These are phyloP conservation scores for Cenchrus americanus DNA, from an alignment of 176 grass and related monocot genomes.

Conservation along the genomic window DNA sequence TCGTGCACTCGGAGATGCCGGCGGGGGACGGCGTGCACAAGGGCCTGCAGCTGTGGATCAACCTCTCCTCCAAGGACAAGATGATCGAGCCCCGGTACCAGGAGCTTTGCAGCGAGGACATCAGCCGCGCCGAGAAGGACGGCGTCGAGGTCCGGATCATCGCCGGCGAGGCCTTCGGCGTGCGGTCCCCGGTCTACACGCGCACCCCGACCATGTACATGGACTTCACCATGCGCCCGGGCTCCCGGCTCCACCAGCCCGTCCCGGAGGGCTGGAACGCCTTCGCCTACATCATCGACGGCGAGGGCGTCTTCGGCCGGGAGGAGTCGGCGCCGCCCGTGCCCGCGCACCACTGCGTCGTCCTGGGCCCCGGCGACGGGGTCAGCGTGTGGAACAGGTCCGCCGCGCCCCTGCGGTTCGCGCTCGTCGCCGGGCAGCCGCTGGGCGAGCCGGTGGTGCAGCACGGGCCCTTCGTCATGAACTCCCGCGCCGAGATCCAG, in stretches of 20 bases:
- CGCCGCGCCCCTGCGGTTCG: conserved; percentile 56
- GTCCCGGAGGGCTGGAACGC: conserved; percentile 77
- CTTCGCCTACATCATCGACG: conserved; percentile 78
- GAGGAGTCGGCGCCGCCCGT: neutral
- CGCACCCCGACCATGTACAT: conserved; percentile 80
- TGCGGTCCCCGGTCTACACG: conserved; percentile 81
- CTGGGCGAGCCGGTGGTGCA: conserved; percentile 67
- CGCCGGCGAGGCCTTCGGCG: conserved; percentile 80
- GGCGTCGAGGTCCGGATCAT: conserved; percentile 80
- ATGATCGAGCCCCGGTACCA: conserved; percentile 94
- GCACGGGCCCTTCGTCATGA: conserved; percentile 87
- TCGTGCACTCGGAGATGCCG: conserved; percentile 87
- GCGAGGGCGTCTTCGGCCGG: conserved; percentile 71
- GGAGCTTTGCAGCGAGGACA: conserved; percentile 82
- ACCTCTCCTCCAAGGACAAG: conserved; percentile 88
- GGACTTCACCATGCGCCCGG: conserved; percentile 75
- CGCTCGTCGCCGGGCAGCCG: conserved; percentile 63
- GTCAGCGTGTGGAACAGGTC: conserved; percentile 73
- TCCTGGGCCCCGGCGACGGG: conserved; percentile 67
- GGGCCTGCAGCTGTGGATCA: conserved; percentile 91
- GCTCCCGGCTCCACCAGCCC: conserved; percentile 59
- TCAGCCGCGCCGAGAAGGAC: conserved; percentile 57
- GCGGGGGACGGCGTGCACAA: conserved; percentile 64
- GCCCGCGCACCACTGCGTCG: conserved; percentile 63
- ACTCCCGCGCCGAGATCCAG: conserved; percentile 67